phyloP scores from a whole-genome alignment of 2,329 filamentous ascomycete genomes.

The Aspergillus ibericus region DNA sequence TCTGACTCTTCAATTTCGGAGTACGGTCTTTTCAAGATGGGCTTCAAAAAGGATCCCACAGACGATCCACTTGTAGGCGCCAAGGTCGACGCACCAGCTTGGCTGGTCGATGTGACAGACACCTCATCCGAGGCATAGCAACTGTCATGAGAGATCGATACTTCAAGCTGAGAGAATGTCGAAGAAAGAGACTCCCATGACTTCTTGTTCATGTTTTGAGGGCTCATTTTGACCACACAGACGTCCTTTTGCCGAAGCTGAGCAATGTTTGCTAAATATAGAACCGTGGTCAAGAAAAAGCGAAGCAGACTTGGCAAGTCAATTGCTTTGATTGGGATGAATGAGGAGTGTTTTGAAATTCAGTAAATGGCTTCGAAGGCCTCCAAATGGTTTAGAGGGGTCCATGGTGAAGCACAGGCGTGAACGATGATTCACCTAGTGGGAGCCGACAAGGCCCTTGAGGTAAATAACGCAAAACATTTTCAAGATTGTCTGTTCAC shows the following conservation, averaged over 20 bases:
- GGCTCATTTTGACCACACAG: conserved; percentile 26
- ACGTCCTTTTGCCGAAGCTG: neutral
- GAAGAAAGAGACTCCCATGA: conserved; percentile 42
- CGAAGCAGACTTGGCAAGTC: neutral
- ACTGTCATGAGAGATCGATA: conserved; percentile 41
- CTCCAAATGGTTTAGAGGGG: conserved; percentile 27
- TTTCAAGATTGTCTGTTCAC: conserved; percentile 13
- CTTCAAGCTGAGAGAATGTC: conserved; percentile 36
- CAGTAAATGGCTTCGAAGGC: conserved; percentile 31
- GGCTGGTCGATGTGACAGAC: conserved; percentile 33
- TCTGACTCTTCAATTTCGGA: conserved; percentile 25
- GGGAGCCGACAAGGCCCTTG: conserved; percentile 29
- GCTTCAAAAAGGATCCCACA: conserved; percentile 30
- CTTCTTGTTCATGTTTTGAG: conserved; percentile 25
- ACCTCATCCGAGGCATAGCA: conserved; percentile 42
- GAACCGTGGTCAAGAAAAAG: neutral
- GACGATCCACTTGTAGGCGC: conserved; percentile 22
- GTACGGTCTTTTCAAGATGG: conserved; percentile 36
- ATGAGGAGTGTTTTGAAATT: conserved; percentile 13
- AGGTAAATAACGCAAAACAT: conserved; percentile 28
- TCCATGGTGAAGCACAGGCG: conserved; percentile 34
- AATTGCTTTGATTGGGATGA: conserved; percentile 6
- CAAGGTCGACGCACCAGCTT: conserved; percentile 25
- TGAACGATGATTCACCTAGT: conserved; percentile 27
- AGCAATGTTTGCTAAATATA: neutral